Conservation (phyloP, 2,329 filamentous ascomycete species). For the Fusarium sterilihyphosum region DNA sequence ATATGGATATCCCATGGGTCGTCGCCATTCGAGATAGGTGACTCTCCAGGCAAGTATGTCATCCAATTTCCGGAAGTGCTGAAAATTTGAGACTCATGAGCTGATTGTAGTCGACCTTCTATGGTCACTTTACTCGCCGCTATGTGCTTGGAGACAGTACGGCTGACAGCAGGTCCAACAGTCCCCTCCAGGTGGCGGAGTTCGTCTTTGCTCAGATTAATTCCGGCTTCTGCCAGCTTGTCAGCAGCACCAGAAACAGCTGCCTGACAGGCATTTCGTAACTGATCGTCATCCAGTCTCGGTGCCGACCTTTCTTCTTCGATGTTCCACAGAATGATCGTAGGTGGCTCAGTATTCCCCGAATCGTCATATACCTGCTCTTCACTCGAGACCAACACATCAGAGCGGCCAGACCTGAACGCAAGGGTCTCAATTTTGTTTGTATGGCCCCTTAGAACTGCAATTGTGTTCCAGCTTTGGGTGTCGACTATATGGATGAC, state of each 20-base stretch:
- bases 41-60: neutral
- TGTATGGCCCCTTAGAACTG: conserved; percentile 16
- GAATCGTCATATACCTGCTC: neutral
- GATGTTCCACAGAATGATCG: conserved; percentile 17
- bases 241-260: neutral
- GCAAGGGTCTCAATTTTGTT: neutral
- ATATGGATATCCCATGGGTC: conserved; percentile 10
- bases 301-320: neutral
- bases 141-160: neutral
- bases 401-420: conserved; percentile 1
- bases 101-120: neutral
- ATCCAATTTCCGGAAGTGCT: conserved; percentile 13
- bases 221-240: neutral
- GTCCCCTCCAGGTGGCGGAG: neutral
- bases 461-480: neutral
- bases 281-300: neutral
- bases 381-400: conserved; percentile 1
- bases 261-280: neutral
- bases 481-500: conserved; percentile 18
- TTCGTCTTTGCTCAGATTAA: neutral
- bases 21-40: neutral
- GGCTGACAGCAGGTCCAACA: neutral
- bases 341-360: neutral
- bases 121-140: neutral
- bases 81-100: neutral